Base-by-base conservation (phyloP, 2,329 filamentous ascomycete species). In the Colletotrichum camelliae region DNA sequence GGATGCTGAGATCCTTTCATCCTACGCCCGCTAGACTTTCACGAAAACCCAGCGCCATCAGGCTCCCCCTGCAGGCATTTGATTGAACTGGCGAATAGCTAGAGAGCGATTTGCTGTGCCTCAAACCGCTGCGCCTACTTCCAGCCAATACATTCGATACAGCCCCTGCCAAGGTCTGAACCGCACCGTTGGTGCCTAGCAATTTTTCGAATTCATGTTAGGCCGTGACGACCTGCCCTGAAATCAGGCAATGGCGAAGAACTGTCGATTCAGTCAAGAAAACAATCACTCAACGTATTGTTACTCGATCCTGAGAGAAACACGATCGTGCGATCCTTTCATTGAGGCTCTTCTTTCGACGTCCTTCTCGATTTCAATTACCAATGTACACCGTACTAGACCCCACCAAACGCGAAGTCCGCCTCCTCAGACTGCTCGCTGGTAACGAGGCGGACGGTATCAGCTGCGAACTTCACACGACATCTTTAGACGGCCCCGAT, bases 261-360 rank as follows among this genome's bases (percentile, higher is more conserved):
- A 21, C 3, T 48, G 43, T 48, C 43, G 43, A 21, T 48, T 4
- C n/a, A 48, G 4, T 21, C 7, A 13, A 48, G 43, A 48, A 4
- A 1, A 3, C n/a, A 1, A 48, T 10, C n/a, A 4, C n/a, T 48
- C n/a, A 48, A 48, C 5, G 1, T 4, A 48, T 48, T 13, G 2
- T 21, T 0, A 21, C 0, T 21, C 21, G 43, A 48, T 4, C 12
- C 4, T 48, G 18, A 0, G 7, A n/a, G 18, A 21, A 7, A 21
- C 10, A 21, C 3, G 10, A 4, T 48, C 0, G 4, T 48, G 31
- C 5, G 5, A 48, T 21, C n/a, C 10, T 0, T 48, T 13, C 43
- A 4, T 48, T 21, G n/a, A 48, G 6, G 10, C 10, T 48, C n/a
- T 21, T 48, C 43, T n/a, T 48, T 10, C 43, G 3, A 48, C n/a